Conservation (phyloP, 1,139 yeast species). For the Saccharomyces hybrid region DNA sequence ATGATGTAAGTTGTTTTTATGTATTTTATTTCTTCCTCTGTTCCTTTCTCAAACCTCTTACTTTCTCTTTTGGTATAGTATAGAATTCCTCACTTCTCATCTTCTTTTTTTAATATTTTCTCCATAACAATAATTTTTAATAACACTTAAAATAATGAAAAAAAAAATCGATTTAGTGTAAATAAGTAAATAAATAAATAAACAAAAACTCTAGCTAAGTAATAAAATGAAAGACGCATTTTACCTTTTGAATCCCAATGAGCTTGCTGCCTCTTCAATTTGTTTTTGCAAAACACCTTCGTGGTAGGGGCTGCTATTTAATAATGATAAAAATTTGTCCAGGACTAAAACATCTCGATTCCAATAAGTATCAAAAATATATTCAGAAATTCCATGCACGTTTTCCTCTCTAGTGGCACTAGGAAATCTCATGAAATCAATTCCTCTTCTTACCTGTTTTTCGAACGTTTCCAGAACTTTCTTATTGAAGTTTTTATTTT, state of each 20-base stretch:
- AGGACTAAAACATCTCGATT: constrained; percentile 22
- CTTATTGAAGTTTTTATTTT: neutral
- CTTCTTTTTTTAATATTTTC: neutral
- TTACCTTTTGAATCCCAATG: constrained; percentile 27
- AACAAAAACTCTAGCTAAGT: constrained; percentile 38
- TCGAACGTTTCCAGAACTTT: constrained; percentile 21
- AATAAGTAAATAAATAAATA: constrained; percentile 61
- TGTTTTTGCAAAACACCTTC: constrained; percentile 27
- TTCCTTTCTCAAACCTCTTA: no score
- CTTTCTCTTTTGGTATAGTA: no score
- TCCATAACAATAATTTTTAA: neutral
- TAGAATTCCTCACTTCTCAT: no score
- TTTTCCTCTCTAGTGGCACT: constrained; percentile 30
- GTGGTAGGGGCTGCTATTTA: constrained; percentile 22
- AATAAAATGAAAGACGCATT: neutral
- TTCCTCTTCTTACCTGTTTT: constrained; percentile 25
- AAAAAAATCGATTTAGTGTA: neutral
- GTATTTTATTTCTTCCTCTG: neutral
- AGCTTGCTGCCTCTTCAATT: constrained; percentile 30
- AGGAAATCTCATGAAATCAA: constrained; percentile 31
- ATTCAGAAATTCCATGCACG: constrained; percentile 28
- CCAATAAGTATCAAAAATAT: constrained; percentile 33
- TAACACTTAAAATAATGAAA: neutral
- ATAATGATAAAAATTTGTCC: constrained; percentile 20
- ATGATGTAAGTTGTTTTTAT: neutral